Conservation (phyloP, 2,329 filamentous ascomycete species). For the Fusarium papillatum region DNA sequence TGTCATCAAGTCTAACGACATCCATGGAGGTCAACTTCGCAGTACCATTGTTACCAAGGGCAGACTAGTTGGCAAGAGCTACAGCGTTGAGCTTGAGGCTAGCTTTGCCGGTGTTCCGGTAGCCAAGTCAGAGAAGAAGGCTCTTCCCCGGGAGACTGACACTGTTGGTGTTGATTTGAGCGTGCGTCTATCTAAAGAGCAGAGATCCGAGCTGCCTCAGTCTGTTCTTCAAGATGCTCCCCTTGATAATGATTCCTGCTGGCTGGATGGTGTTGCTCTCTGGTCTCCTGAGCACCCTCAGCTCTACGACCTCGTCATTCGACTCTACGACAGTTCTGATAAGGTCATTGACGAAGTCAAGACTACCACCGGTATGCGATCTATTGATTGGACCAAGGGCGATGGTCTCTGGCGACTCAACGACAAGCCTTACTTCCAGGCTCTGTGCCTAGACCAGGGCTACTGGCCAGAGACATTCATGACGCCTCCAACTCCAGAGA, state of each 20-base stretch:
- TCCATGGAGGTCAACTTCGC: conserved; percentile 63
- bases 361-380: conserved; percentile 73
- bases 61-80: conserved; percentile 59
- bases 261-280: conserved; percentile 70
- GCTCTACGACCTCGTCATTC: conserved; percentile 68
- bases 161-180: conserved; percentile 60
- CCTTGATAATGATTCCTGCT: conserved; percentile 53
- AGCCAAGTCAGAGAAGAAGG: conserved; percentile 55
- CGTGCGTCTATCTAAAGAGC: conserved; percentile 61
- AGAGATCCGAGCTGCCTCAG: conserved; percentile 54
- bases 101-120: conserved; percentile 63
- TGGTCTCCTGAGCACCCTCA: conserved; percentile 72
- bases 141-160: conserved; percentile 63
- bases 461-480: conserved; percentile 74
- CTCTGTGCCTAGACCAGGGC: conserved; percentile 71
- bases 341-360: conserved; percentile 66
- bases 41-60: conserved; percentile 64
- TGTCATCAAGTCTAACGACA: conserved; percentile 67
- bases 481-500: conserved; percentile 65
- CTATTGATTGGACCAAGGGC: conserved; percentile 68
- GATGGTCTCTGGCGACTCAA: conserved; percentile 73
- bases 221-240: conserved; percentile 50
- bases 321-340: conserved; percentile 59
- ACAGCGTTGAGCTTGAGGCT: conserved; percentile 66
- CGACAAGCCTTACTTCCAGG: conserved; percentile 70